Evolutionary conservation across 148 eudicot species (phyloP).

Genomic region (Chenopodium formosanum): DNA sequence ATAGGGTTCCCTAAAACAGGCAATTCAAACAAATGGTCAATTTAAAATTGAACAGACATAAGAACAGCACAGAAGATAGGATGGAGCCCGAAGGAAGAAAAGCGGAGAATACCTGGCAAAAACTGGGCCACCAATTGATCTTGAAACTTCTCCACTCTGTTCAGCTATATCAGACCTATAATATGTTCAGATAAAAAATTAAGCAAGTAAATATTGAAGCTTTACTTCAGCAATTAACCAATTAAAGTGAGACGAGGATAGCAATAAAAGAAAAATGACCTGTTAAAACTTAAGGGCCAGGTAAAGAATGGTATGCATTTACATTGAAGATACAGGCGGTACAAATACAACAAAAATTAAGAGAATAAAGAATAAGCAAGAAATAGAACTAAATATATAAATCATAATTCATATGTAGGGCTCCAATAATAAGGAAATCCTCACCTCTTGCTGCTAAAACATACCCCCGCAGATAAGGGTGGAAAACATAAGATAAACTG

Average conservation of each 20-base stretch:
- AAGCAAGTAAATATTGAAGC: background rate
- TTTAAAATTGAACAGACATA: background rate
- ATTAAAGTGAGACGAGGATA: background rate
- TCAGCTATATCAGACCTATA: slow-evolving; percentile 79
- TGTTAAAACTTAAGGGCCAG: background rate
- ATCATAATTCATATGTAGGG: background rate
- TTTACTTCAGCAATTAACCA: background rate
- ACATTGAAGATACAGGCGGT: background rate
- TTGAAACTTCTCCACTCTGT: slow-evolving; percentile 87
- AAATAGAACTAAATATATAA: background rate
- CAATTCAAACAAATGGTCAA: background rate
- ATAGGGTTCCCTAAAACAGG: slow-evolving; percentile 60
- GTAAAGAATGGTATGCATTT: background rate
- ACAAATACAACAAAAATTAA: background rate
- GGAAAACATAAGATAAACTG: background rate
- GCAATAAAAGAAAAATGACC: background rate
- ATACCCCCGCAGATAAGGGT: background rate
- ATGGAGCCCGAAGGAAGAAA: background rate
- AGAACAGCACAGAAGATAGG: slow-evolving; percentile 1
- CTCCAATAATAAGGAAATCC: background rate
- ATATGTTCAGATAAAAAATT: background rate
- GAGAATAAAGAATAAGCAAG: background rate
- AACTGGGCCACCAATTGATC: slow-evolving; percentile 61
- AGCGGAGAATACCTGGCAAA: slow-evolving; percentile 53
- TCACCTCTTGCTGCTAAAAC: background rate